Percentiles rank a stretch among this genome's conserved stretches.
Conservation (phyloP, 2,329 filamentous ascomycete species). For the Fusarium pilosicola region DNA sequence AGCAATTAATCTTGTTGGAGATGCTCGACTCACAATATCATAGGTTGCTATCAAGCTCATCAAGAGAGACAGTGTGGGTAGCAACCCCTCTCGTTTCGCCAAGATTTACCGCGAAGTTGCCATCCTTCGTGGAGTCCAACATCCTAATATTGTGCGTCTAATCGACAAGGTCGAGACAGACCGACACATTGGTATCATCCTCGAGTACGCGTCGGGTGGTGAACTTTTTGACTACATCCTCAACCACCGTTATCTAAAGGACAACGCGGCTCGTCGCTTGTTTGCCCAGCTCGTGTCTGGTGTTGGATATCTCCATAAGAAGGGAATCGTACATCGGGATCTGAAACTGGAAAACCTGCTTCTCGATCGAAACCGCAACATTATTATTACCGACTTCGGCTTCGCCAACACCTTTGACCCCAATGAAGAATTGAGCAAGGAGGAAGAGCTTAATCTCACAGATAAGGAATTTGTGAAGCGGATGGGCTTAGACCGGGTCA, state of each 20-base stretch:
- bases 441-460: constrained; percentile 86
- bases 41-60: constrained; percentile 98
- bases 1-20: background rate
- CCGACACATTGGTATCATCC: constrained; percentile 95
- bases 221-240: constrained; percentile 99
- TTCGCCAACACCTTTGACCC: constrained; percentile 98
- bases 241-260: constrained; percentile 95
- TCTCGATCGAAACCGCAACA: constrained; percentile 95
- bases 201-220: constrained; percentile 97
- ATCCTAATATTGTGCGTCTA: constrained; percentile 95
- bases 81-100: constrained; percentile 86
- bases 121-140: constrained; percentile 86
- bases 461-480: constrained; percentile 91
- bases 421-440: constrained; percentile 84
- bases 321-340: constrained; percentile 97
- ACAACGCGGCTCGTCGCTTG: constrained; percentile 86
- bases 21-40: constrained; percentile 19
- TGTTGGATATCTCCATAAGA: constrained; percentile 97
- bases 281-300: constrained; percentile 97
- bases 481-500: constrained; percentile 82
- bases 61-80: constrained; percentile 87
- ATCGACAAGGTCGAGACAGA: constrained; percentile 99
- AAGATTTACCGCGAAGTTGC: constrained; percentile 98
- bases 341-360: constrained; percentile 96
- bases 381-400: constrained; percentile 99